Base-by-base conservation (phyloP, 1,139 yeast species). In the Yarrowia galli region DNA sequence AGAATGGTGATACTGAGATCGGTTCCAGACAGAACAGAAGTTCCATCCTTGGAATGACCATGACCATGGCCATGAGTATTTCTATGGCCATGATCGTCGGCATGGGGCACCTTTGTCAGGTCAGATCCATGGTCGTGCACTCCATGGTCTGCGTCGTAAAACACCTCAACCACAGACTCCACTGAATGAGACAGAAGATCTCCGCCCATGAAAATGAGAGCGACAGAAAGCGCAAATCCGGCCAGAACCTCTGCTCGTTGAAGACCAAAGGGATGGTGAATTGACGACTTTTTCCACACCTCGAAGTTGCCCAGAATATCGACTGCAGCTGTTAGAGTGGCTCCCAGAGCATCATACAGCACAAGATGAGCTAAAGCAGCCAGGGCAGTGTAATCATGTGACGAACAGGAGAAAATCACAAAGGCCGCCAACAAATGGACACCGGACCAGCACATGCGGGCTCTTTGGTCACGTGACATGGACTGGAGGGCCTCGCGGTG, bases 201-300 rank as follows among this genome's bases (percentile, higher is more conserved):
- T 69, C 92, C 86, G 0, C 98, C 98, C 72, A 93, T 96, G 85
- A 93, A 95, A 25, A 93, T 82, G 70, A 95, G 83, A 1, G 96
- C 88, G 0, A 95, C 89, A 23, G 96, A 88, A 64, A 92, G 81
- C 0, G 96, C 97, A 81, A 92, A 93, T 3, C 97, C 96, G 46
- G 90, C 88, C 35, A 95, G 80, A 0, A 93, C 97, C 74, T 95
- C 97, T 25, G 91, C 82, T 69, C 98, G 82, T 28, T 96, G 97
- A 48, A 95, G 81, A 0, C 98, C 98, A 81, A 95, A 95, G 0
- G 99, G 99, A 72, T 87, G 89, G 20, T 88, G 88, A 53, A 95
- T 81, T 9, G 96, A 89, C n/a, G 95, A 85, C 69, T 85, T 86
- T 71, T 85, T 87, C 98, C 98, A 95, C 5, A 90, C 97, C 72